phyloP scores from a whole-genome alignment of 2,329 filamentous ascomycete genomes.

The Claviceps purpurea region DNA sequence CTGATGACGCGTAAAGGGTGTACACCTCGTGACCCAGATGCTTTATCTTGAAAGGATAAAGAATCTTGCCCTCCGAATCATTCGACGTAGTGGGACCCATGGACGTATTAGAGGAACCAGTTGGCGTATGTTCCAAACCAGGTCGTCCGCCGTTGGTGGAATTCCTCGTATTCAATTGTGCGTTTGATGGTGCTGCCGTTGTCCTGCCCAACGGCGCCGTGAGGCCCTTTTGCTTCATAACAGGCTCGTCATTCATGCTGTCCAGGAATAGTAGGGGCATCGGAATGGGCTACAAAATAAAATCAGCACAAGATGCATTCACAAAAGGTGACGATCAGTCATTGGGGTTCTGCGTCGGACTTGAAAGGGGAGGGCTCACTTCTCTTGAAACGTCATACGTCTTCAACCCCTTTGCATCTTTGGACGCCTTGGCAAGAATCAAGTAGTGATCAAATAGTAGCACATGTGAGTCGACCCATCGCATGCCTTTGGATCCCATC shows the following conservation, averaged over 20 bases:
- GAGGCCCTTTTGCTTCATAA: slow-evolving; percentile 70
- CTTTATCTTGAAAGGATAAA: slow-evolving; percentile 93
- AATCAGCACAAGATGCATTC: background rate
- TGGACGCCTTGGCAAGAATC: slow-evolving; percentile 71
- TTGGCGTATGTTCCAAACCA: slow-evolving; percentile 53
- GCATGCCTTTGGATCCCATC: slow-evolving; percentile 77
- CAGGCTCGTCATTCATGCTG: slow-evolving; percentile 80
- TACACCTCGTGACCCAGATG: slow-evolving; percentile 91
- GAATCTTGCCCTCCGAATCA: slow-evolving; percentile 65
- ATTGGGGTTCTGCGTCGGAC: background rate
- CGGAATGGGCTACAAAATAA: slow-evolving; percentile 54
- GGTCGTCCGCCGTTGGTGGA: slow-evolving; percentile 39
- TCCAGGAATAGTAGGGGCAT: slow-evolving; percentile 93
- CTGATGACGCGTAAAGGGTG: slow-evolving; percentile 71
- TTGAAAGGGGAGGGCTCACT: slow-evolving; percentile 28
- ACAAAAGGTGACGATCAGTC: background rate
- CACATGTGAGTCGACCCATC: slow-evolving; percentile 87
- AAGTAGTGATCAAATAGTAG: slow-evolving; percentile 95
- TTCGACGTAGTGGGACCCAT: slow-evolving; percentile 34
- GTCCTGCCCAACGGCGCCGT: slow-evolving; percentile 47
- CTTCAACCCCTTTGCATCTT: slow-evolving; percentile 57
- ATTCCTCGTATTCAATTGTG: slow-evolving; percentile 41
- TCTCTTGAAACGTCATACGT: slow-evolving; percentile 92
- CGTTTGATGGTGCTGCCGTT: slow-evolving; percentile 44
- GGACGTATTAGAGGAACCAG: slow-evolving; percentile 50